These are phyloP conservation scores for Theobroma grandiflorum DNA, from an alignment of 441 rosid species.

Conservation along the genomic window DNA sequence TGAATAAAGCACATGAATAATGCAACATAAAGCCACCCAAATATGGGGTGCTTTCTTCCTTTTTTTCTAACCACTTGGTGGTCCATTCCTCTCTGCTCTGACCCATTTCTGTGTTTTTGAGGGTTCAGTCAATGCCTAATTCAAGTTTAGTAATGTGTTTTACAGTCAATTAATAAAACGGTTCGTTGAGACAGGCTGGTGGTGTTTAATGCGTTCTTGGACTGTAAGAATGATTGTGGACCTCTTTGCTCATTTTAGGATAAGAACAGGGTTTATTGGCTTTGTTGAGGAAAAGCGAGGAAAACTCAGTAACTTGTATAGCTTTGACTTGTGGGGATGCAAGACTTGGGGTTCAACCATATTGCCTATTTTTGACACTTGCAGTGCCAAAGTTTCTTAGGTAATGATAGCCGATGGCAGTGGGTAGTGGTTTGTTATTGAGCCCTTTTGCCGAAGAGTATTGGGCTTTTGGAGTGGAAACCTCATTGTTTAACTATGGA, in stretches of 20 bases:
- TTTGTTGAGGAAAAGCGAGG: neutral
- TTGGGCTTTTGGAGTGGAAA: too few species aligned
- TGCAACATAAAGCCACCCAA: slow-evolving; percentile 21
- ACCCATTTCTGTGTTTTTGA: neutral
- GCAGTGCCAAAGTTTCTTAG: too few species aligned
- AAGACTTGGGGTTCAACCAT: neutral
- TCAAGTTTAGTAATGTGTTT: neutral
- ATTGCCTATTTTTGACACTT: too few species aligned
- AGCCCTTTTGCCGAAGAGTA: too few species aligned
- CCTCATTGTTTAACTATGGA: too few species aligned
- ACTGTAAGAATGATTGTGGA: neutral
- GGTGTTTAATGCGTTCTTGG: neutral
- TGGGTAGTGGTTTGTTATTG: too few species aligned
- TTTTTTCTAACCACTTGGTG: neutral
- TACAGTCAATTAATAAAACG: neutral
- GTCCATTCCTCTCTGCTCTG: neutral
- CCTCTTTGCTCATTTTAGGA: neutral
- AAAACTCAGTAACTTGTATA: neutral
- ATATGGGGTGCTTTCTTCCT: slow-evolving; percentile 16
- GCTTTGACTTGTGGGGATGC: neutral
- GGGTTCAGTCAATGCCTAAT: neutral
- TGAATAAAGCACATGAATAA: slow-evolving; percentile 29
- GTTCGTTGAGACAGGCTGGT: neutral
- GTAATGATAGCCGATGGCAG: too few species aligned
- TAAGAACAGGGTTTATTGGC: neutral